Percentiles rank a stretch among this genome's conserved stretches.
Conservation (phyloP, 768 basidiomycete genomes). For the Boletus rubroflammeus region DNA sequence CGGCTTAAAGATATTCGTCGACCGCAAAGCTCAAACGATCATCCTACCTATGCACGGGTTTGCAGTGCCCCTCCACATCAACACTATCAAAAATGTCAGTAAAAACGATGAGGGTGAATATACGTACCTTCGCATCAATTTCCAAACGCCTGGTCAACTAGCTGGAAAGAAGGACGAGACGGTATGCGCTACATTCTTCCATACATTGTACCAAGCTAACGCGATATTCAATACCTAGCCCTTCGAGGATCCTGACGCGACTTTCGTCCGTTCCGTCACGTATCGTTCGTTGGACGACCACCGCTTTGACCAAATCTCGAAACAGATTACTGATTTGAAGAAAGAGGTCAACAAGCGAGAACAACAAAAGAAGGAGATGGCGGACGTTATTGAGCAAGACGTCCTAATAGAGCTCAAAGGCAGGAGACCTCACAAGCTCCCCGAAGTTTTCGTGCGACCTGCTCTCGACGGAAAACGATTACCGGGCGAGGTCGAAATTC, state of each 20-base stretch:
- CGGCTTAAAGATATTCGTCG: constrained; percentile 72
- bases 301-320: constrained; percentile 85
- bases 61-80: constrained; percentile 97
- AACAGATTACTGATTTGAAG: constrained; percentile 92
- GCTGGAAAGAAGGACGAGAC: constrained; percentile 99
- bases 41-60: constrained; percentile 92
- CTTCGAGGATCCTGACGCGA: constrained; percentile 94
- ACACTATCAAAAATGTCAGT: constrained; percentile 95
- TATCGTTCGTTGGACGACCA: constrained; percentile 88
- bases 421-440: constrained; percentile 77
- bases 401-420: constrained; percentile 86
- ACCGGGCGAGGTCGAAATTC: constrained; percentile 97
- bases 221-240: constrained; percentile 46
- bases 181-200: constrained; percentile 31
- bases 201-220: constrained; percentile 1
- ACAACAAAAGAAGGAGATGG: constrained; percentile 97
- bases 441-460: constrained; percentile 91
- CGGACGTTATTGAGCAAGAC: constrained; percentile 96
- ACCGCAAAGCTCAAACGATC: constrained; percentile 86
- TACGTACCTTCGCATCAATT: constrained; percentile 94
- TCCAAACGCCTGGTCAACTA: constrained; percentile 96
- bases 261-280: constrained; percentile 92
- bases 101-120: constrained; percentile 97
- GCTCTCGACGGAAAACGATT: constrained; percentile 92
- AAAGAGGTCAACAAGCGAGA: constrained; percentile 97